Percentiles rank a stretch among this genome's conserved stretches.
phyloP scores from a whole-genome alignment of 805 yeast genomes.

The Sugiyamaella valdiviana region DNA sequence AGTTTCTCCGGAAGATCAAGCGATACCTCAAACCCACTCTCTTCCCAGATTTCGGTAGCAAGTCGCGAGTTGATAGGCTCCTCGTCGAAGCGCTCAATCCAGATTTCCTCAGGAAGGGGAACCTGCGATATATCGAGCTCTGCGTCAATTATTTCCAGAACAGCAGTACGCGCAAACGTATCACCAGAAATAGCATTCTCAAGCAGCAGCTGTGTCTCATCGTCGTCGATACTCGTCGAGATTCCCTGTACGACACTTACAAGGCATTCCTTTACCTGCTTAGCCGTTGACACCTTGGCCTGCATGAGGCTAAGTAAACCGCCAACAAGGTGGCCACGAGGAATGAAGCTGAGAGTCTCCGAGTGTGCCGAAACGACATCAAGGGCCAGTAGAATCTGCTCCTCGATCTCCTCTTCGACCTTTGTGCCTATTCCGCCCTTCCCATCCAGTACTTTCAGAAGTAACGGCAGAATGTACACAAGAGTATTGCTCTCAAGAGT shows the following conservation, averaged over 20 bases:
- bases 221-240: constrained; percentile 49
- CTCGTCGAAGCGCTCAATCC: constrained; percentile 72
- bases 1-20: constrained; percentile 42
- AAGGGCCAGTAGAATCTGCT: constrained; percentile 67
- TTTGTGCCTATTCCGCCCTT: constrained; percentile 45
- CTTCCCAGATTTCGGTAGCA: constrained; percentile 83
- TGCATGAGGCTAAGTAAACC: constrained; percentile 59
- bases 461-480: constrained; percentile 68
- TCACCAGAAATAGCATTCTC: constrained; percentile 53
- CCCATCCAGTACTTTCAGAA: constrained; percentile 54
- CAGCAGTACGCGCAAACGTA: constrained; percentile 66
- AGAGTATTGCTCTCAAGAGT: constrained; percentile 64
- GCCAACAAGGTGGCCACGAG: constrained; percentile 57
- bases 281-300: constrained; percentile 68
- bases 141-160: constrained; percentile 78
- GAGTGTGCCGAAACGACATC: constrained; percentile 56
- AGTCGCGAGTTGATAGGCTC: constrained; percentile 54
- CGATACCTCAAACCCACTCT: constrained; percentile 48
- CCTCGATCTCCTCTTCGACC: constrained; percentile 81
- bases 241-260: constrained; percentile 70
- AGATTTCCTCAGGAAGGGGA: constrained; percentile 59
- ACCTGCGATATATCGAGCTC: constrained; percentile 51
- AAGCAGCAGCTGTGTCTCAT: constrained; percentile 56
- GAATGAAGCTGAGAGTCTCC: constrained; percentile 50
- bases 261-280: constrained; percentile 77